Evolutionary conservation across 345 rosid species (phyloP).

Genomic region (Acer saccharum): DNA sequence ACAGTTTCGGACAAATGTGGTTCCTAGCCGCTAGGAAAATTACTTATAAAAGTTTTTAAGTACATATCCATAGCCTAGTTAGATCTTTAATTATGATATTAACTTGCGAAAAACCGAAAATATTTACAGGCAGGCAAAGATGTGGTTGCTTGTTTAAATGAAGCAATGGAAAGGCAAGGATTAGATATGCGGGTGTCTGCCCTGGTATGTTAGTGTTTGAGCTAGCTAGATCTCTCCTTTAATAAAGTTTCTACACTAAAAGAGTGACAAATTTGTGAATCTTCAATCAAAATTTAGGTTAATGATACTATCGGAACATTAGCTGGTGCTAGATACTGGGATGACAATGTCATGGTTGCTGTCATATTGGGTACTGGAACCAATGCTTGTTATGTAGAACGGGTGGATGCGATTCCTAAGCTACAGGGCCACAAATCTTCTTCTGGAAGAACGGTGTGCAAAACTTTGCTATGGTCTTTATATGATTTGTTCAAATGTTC

Average conservation of each 20-base stretch:
- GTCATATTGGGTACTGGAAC: constrained; percentile 96
- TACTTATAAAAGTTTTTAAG: too few relatives aligned
- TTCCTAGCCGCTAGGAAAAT: neutral
- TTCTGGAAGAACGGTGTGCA: constrained; percentile 40
- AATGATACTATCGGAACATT: constrained; percentile 82
- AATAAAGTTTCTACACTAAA: neutral
- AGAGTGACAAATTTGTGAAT: neutral
- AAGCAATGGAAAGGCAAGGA: constrained; percentile 70
- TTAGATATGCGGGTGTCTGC: constrained; percentile 82
- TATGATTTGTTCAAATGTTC: neutral
- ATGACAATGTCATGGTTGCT: constrained; percentile 81
- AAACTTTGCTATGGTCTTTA: neutral
- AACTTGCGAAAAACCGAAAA: neutral
- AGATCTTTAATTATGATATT: neutral
- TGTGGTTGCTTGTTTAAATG: constrained; percentile 80
- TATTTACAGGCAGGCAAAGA: constrained; percentile 66
- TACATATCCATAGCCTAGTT: too few relatives aligned
- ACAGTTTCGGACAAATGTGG: neutral
- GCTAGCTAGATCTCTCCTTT: neutral
- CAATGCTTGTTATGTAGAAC: constrained; percentile 88
- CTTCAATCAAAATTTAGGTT: constrained; percentile 43
- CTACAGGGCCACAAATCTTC: constrained; percentile 37
- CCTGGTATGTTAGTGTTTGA: constrained; percentile 43
- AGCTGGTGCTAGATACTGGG: constrained; percentile 85
- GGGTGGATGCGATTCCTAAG: constrained; percentile 65